A percentile compares a stretch with the other conserved stretches of the same genome.
Conservation (phyloP, 495 filamentous ascomycete species). For the Penicillium argentinense region DNA sequence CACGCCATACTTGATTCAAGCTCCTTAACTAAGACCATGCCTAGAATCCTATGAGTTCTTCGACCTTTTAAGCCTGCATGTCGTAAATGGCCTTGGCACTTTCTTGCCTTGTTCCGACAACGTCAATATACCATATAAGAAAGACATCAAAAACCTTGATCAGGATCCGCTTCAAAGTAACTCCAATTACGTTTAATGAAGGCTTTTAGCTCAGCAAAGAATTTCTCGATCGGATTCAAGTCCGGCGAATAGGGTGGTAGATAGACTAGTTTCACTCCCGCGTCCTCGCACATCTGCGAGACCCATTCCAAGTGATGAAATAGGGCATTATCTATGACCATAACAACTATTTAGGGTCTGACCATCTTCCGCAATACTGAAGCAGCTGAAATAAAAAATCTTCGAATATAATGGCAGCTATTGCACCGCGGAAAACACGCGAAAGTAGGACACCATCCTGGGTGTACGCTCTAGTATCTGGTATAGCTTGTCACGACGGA, state of each 20-base stretch:
- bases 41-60: no score
- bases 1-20: no score
- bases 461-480: no score
- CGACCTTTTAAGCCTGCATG: constrained; percentile 3
- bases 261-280: constrained; percentile 32
- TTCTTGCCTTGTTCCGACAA: constrained; percentile 3
- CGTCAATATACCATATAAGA: constrained; percentile 6
- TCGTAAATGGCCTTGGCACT: constrained; percentile 8
- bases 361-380: constrained; percentile 31
- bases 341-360: constrained; percentile 38
- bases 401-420: constrained; percentile 31
- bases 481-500: constrained; percentile 29
- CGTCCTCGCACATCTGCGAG: not conserved
- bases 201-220: constrained; percentile 21
- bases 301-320: not conserved
- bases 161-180: constrained; percentile 3
- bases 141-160: constrained; percentile 4
- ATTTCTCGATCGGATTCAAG: constrained; percentile 20
- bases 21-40: no score
- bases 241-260: constrained; percentile 20
- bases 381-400: constrained; percentile 40
- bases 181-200: constrained; percentile 9
- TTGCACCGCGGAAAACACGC: no score
- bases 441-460: no score
- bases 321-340: constrained; percentile 17